Evolutionary conservation across 441 rosid genomes (phyloP).

Genomic region (Erysimum cheiri): DNA sequence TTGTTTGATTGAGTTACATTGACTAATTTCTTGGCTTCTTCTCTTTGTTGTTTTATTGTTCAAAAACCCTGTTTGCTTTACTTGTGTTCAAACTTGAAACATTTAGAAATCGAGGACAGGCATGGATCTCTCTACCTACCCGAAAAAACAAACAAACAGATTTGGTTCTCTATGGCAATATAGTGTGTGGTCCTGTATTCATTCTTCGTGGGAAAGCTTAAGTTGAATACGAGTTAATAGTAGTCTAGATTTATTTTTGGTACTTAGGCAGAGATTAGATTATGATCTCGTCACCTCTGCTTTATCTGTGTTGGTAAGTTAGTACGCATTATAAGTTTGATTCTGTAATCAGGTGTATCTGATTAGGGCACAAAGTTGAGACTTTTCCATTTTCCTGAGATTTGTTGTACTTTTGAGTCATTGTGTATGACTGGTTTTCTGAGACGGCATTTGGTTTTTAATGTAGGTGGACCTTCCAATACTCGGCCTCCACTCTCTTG

Average conservation of each 20-base stretch:
- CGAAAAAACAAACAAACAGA: slow-evolving; percentile 7
- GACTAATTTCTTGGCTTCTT: slow-evolving; percentile 31
- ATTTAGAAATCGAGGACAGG: slow-evolving; percentile 16
- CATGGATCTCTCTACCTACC: slow-evolving; percentile 19
- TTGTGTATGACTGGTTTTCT: neutral
- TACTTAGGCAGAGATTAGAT: neutral
- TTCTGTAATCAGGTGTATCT: neutral
- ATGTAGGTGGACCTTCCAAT: slow-evolving; percentile 59
- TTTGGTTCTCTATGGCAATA: slow-evolving; percentile 12
- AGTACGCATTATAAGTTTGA: slow-evolving; percentile 14
- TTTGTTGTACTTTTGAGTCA: slow-evolving; percentile 7
- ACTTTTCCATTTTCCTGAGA: neutral
- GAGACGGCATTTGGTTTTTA: slow-evolving; percentile 17
- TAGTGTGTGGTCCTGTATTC: slow-evolving; percentile 17
- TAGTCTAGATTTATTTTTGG: neutral
- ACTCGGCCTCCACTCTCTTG: slow-evolving; percentile 59
- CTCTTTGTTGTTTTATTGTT: slow-evolving; percentile 23
- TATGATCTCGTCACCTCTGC: slow-evolving; percentile 4
- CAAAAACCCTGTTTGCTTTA: slow-evolving; percentile 20
- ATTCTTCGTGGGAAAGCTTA: neutral
- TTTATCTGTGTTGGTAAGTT: neutral
- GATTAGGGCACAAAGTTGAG: slow-evolving; percentile 37
- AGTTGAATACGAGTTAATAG: neutral
- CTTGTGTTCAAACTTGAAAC: slow-evolving; percentile 26
- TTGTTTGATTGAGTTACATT: slow-evolving; percentile 21